phyloP scores from a whole-genome alignment of 305 asterid genomes.

The Fraxinus sp. region DNA sequence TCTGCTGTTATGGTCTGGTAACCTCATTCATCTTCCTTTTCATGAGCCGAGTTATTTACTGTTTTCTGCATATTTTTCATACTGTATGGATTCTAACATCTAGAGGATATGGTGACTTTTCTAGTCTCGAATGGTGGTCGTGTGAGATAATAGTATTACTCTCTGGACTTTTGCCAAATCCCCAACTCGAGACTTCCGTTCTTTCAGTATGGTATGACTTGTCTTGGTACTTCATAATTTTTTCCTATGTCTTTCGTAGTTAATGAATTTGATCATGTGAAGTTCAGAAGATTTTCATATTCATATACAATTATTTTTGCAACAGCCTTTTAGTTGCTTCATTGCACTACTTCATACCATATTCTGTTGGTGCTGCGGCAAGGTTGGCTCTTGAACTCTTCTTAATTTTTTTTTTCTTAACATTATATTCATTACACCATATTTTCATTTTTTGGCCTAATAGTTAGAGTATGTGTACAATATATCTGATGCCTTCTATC shows the following conservation, averaged over 20 bases:
- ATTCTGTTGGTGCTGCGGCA: constrained; percentile 49
- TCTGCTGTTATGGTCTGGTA: constrained; percentile 71
- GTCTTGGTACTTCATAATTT: background rate
- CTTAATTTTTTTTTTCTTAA: background rate
- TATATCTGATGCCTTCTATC: background rate
- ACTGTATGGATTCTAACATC: background rate
- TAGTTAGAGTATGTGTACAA: background rate
- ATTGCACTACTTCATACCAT: constrained; percentile 42
- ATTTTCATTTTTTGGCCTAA: background rate
- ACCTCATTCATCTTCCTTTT: background rate
- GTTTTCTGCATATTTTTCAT: background rate
- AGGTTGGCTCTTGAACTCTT: constrained; percentile 29
- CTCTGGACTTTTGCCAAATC: constrained; percentile 51
- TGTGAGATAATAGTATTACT: constrained; percentile 43
- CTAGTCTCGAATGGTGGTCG: constrained; percentile 62
- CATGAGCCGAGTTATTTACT: background rate
- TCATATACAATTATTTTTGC: background rate
- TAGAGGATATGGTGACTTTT: background rate
- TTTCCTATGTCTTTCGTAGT: background rate
- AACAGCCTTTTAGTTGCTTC: constrained; percentile 39
- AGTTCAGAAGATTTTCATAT: background rate
- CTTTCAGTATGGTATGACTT: constrained; percentile 46
- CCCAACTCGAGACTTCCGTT: constrained; percentile 56
- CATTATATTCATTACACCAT: background rate
- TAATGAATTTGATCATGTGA: background rate